Percentiles rank a stretch among this genome's conserved stretches.
Conservation (phyloP, 2,329 filamentous ascomycete species). For the Cladosporium colombiae region DNA sequence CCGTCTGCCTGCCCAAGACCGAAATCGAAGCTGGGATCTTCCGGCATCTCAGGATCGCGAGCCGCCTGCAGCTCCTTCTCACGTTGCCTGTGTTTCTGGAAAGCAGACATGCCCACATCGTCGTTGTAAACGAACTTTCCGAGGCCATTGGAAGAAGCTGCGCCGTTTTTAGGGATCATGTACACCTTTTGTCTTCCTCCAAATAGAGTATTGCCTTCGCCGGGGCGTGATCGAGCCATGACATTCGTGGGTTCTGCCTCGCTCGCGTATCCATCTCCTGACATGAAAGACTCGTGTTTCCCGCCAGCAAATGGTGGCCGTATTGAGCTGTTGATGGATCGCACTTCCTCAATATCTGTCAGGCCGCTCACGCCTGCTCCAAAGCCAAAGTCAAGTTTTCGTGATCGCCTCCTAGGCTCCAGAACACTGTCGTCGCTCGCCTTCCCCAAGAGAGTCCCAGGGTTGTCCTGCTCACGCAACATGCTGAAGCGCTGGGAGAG, state of each 20-base stretch:
- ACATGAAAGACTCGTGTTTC: conserved; percentile 66
- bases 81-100: conserved; percentile 70
- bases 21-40: conserved; percentile 37
- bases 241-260: conserved; percentile 73
- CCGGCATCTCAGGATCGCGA: conserved; percentile 24
- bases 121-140: conserved; percentile 79
- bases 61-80: conserved; percentile 54
- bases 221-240: conserved; percentile 80
- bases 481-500: conserved; percentile 95
- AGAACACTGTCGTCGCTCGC: conserved; percentile 94
- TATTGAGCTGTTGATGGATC: conserved; percentile 69
- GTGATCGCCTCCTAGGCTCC: conserved; percentile 77
- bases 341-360: conserved; percentile 86
- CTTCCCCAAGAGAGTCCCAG: conserved; percentile 83
- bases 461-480: conserved; percentile 92
- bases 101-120: conserved; percentile 79
- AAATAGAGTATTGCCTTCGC: conserved; percentile 89
- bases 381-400: conserved; percentile 71
- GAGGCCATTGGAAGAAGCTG: conserved; percentile 51
- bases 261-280: conserved; percentile 59
- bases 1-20: conserved; percentile 36
- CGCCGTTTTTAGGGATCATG: conserved; percentile 64
- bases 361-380: conserved; percentile 51
- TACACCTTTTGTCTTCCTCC: conserved; percentile 96
- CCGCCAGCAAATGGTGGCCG: conserved; percentile 61